A percentile compares a stretch with the other conserved stretches of the same genome.
Conservation (phyloP, 768 basidiomycete species). For the Boletus vermiculosoides region DNA sequence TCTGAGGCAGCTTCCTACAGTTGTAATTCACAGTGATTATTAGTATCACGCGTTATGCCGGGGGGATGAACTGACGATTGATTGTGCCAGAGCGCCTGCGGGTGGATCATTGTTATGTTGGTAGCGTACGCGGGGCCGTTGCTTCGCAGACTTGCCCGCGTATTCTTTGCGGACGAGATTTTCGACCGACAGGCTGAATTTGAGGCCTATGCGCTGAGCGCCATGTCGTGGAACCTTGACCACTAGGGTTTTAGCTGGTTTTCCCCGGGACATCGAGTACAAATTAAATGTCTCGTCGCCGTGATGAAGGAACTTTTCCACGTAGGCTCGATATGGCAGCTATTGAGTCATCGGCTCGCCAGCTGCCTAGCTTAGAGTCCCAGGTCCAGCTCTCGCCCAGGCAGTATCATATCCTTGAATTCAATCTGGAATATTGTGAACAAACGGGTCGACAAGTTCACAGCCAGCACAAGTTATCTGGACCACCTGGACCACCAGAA, state of each 20-base stretch:
- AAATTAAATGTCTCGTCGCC: background rate
- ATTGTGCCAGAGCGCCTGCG: conserved; percentile 47
- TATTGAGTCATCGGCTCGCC: background rate
- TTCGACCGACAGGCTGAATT: conserved; percentile 60
- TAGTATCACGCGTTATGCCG: background rate
- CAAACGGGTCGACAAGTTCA: background rate
- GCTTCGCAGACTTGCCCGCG: conserved; percentile 48
- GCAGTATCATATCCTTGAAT: background rate
- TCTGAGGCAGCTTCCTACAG: conserved; percentile 72
- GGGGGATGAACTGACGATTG: conserved; percentile 52
- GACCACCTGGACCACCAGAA: background rate
- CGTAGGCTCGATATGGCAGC: conserved; percentile 15
- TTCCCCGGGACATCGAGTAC: conserved; percentile 36
- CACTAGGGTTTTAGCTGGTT: conserved; percentile 54
- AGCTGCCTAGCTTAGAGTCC: no score
- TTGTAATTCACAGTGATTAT: background rate
- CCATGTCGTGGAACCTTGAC: conserved; percentile 73
- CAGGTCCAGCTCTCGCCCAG: background rate
- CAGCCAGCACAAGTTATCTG: background rate
- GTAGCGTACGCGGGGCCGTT: conserved; percentile 33
- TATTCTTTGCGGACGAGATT: conserved; percentile 49
- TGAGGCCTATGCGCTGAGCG: conserved; percentile 66
- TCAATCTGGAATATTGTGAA: background rate
- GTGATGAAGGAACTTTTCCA: background rate
- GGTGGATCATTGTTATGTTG: conserved; percentile 60